Evolutionary conservation across 495 filamentous ascomycete genomes (phyloP).

Genomic region (Thermothielavioides terrestris): DNA sequence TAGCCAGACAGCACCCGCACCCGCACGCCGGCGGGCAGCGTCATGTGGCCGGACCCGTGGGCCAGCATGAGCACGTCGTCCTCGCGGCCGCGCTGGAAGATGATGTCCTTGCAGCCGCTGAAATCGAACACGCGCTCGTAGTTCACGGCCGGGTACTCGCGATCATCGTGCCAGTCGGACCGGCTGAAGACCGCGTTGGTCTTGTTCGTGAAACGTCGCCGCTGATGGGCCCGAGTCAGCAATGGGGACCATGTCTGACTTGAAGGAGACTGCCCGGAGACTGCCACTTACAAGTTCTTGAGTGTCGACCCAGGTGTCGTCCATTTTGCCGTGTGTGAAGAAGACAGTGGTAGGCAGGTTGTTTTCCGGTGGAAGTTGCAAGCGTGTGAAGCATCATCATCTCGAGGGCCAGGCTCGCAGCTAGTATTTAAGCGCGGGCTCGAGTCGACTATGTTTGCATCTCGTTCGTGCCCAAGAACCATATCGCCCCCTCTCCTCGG

Average conservation of each 20-base stretch:
- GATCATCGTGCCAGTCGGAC: conserved; percentile 1
- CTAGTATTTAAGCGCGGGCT: neutral
- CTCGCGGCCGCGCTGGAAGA: conserved; percentile 13
- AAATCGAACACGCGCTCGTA: conserved; percentile 23
- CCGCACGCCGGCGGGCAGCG: conserved; percentile 20
- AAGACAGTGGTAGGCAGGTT: neutral
- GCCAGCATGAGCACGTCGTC: conserved; percentile 16
- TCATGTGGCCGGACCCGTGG: conserved; percentile 19
- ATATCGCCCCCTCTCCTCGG: neutral
- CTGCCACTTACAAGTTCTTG: conserved; percentile 11
- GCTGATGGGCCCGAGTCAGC: conserved; percentile 8
- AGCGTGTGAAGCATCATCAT: neutral
- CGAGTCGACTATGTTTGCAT: neutral
- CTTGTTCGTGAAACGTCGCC: conserved; percentile 18
- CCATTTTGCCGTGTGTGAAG: no score
- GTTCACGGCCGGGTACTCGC: conserved; percentile 6
- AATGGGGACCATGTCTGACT: no score
- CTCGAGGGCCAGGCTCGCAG: no score
- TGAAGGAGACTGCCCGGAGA: neutral
- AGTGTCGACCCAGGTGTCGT: conserved; percentile 4
- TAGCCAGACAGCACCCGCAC: conserved; percentile 16
- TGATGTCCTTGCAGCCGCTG: conserved; percentile 15
- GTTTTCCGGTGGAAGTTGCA: neutral
- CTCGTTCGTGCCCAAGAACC: neutral
- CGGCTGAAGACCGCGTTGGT: conserved; percentile 11